Evolutionary conservation across 2,329 filamentous ascomycete genomes (phyloP).

Genomic region (Fusarium beomiforme): DNA sequence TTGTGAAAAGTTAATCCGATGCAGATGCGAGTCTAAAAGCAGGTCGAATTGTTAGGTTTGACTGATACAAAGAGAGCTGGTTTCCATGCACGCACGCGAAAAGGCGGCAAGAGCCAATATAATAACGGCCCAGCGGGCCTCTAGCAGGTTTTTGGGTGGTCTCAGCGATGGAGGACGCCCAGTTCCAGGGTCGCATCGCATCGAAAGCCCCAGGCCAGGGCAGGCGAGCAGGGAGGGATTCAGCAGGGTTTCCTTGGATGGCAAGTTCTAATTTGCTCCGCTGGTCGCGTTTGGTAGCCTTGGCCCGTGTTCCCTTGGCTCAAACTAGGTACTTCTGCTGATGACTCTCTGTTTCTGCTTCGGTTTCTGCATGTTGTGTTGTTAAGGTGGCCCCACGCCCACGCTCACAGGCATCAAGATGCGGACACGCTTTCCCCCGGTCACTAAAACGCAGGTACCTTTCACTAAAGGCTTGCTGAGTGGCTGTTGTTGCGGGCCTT

Average conservation of each 20-base stretch:
- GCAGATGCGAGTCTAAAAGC: neutral
- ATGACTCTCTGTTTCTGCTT: neutral
- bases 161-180: constrained; percentile 30
- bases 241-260: constrained; percentile 26
- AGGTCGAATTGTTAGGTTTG: constrained; percentile 4
- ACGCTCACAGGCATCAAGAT: constrained; percentile 8
- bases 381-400: constrained; percentile 20
- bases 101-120: constrained; percentile 37
- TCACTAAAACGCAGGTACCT: constrained; percentile 35
- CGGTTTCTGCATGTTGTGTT: constrained; percentile 12
- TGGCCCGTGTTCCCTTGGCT: constrained; percentile 18
- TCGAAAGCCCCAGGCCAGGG: constrained; percentile 5
- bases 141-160: constrained; percentile 35
- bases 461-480: constrained; percentile 22
- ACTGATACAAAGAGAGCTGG: constrained; percentile 29
- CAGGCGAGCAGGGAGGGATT: constrained; percentile 1
- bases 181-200: constrained; percentile 24
- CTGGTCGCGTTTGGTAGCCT: constrained; percentile 7
- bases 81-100: constrained; percentile 18
- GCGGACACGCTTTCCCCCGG: constrained; percentile 1
- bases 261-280: constrained; percentile 12
- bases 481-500: constrained; percentile 30
- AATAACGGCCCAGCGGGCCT: constrained; percentile 24
- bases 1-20: neutral
- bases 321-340: neutral